Evolutionary conservation across 352 stramenopile genomes (phyloP).

Genomic region (Phytophthora crassamura): DNA sequence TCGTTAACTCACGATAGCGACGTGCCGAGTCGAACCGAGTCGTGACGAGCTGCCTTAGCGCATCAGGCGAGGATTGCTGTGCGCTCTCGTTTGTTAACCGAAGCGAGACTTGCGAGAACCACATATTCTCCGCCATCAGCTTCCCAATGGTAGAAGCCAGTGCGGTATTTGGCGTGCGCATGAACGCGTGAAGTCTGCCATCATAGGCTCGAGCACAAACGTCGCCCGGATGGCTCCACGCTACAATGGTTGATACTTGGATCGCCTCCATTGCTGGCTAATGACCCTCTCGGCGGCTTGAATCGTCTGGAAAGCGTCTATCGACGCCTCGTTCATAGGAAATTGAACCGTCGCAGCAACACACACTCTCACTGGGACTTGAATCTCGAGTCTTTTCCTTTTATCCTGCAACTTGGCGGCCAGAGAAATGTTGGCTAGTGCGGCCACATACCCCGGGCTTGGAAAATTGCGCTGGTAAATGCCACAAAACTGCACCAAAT

Average conservation of each 20-base stretch:
- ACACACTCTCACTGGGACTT: not conserved
- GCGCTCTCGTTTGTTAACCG: not conserved
- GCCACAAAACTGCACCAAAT: too few species aligned
- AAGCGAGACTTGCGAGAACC: not conserved
- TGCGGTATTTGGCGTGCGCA: too few species aligned
- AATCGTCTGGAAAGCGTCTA: not conserved
- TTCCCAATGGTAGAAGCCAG: too few species aligned
- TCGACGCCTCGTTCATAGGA: not conserved
- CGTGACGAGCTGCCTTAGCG: not conserved
- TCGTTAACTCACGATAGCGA: not conserved
- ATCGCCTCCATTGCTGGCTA: conserved; percentile 5
- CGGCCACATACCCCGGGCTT: too few species aligned
- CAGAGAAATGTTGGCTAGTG: too few species aligned
- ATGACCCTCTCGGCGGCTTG: not conserved
- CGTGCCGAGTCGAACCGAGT: not conserved
- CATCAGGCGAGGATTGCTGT: not conserved
- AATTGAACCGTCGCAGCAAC: not conserved
- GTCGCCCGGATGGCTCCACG: not conserved
- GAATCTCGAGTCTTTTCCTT: too few species aligned
- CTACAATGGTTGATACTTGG: not conserved
- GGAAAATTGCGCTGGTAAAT: too few species aligned
- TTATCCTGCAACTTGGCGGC: too few species aligned
- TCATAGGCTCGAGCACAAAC: conserved; percentile 3
- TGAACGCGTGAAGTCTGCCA: too few species aligned
- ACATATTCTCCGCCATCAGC: conserved; percentile 4